Evolutionary conservation across 192 early-diverging fungal genomes (phyloP).

Genomic region (Phlyctochytrium planicorne): DNA sequence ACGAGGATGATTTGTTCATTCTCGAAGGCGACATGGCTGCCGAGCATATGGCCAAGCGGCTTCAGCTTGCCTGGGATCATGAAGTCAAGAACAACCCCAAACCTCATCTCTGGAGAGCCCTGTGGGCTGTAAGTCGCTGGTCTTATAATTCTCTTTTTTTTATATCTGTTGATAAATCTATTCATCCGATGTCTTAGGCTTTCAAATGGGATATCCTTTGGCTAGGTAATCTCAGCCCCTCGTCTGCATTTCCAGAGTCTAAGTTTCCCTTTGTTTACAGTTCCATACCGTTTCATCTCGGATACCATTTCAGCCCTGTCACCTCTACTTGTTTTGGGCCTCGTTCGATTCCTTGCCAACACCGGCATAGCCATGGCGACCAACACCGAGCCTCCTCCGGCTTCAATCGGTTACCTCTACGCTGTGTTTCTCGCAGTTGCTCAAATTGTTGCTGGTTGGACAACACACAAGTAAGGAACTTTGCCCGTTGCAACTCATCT

Average conservation of each 20-base stretch:
- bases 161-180: too few relatives aligned
- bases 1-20: constrained; percentile 3
- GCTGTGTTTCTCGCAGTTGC: background rate
- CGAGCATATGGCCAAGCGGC: background rate
- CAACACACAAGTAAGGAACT: background rate
- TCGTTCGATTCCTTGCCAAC: constrained; percentile 1
- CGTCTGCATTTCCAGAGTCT: too few relatives aligned
- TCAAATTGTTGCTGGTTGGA: constrained; percentile 1
- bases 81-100: background rate
- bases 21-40: background rate
- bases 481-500: background rate
- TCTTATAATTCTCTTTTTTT: too few relatives aligned
- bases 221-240: too few relatives aligned
- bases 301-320: background rate
- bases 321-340: constrained; percentile 1
- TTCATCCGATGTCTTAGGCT: constrained; percentile 1
- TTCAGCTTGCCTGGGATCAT: background rate
- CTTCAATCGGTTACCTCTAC: background rate
- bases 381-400: background rate
- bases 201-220: background rate
- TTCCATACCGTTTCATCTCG: background rate
- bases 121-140: background rate
- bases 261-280: too few relatives aligned
- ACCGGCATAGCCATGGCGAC: background rate
- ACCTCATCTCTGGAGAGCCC: constrained; percentile 1